Evolutionary conservation across 345 rosid species (phyloP).

Genomic region (Linum tenue): DNA sequence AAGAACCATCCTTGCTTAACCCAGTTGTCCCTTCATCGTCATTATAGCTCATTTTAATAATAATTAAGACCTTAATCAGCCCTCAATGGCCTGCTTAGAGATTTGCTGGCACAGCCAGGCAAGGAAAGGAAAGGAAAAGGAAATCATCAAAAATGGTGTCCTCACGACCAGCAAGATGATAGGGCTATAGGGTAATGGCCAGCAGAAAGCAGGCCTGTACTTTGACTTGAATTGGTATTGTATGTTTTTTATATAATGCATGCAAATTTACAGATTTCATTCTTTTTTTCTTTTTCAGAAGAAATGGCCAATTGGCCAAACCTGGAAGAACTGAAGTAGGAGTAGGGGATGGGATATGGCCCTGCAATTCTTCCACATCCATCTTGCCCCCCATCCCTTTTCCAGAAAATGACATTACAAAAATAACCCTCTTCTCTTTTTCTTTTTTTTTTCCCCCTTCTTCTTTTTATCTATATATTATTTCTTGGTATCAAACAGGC

Average conservation of each 20-base stretch:
- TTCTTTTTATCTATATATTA: too few species aligned
- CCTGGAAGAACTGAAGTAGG: too few species aligned
- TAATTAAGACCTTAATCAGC: too few species aligned
- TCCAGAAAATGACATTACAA: slow-evolving; percentile 20
- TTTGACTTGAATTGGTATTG: not conserved
- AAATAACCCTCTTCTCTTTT: slow-evolving; percentile 9
- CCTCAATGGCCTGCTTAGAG: not conserved
- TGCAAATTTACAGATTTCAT: not conserved
- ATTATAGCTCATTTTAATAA: too few species aligned
- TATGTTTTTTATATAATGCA: not conserved
- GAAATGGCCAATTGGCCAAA: not conserved
- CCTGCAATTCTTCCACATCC: not conserved
- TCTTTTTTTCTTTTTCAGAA: too few species aligned
- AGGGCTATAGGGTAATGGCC: not conserved
- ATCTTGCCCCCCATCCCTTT: slow-evolving; percentile 1
- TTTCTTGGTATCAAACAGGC: slow-evolving; percentile 1
- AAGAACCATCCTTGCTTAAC: too few species aligned
- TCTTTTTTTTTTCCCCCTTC: too few species aligned
- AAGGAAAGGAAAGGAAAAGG: not conserved
- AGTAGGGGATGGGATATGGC: too few species aligned
- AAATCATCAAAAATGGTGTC: not conserved
- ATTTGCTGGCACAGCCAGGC: not conserved
- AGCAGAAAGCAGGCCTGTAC: not conserved
- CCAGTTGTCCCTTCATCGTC: too few species aligned
- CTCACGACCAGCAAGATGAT: too few species aligned